Conservation (phyloP, 2,329 filamentous ascomycete species). For the Zymoseptoria passerinii region DNA sequence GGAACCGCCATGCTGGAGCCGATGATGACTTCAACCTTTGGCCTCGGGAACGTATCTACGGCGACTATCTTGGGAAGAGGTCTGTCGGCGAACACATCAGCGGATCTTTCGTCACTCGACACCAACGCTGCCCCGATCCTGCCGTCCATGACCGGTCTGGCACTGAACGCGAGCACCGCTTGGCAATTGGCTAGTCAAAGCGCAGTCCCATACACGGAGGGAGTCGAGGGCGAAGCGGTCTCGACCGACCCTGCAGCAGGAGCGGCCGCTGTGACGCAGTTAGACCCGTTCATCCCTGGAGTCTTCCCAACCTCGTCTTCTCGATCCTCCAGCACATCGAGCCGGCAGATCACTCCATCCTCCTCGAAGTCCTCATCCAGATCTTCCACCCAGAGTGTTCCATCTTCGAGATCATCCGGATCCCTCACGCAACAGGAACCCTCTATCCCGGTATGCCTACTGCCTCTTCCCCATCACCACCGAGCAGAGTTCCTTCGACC, state of each 20-base stretch:
- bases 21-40: neutral
- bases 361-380: neutral
- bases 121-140: neutral
- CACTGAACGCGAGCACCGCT: neutral
- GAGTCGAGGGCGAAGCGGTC: neutral
- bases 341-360: neutral
- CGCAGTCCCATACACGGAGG: neutral
- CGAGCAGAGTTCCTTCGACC: neutral
- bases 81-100: neutral
- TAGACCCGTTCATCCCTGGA: neutral
- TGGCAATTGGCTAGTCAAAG: neutral
- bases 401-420: neutral
- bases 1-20: constrained; percentile 4
- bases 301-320: neutral
- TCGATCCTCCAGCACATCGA: neutral
- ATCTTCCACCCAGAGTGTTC: neutral
- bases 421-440: neutral
- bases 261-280: neutral
- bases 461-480: neutral
- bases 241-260: neutral
- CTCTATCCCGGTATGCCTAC: neutral
- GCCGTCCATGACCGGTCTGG: neutral
- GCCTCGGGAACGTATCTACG: neutral
- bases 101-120: neutral
- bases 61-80: neutral